Evolutionary conservation across 257 asterid species (phyloP).

Genomic region (Linaria vulgaris): DNA sequence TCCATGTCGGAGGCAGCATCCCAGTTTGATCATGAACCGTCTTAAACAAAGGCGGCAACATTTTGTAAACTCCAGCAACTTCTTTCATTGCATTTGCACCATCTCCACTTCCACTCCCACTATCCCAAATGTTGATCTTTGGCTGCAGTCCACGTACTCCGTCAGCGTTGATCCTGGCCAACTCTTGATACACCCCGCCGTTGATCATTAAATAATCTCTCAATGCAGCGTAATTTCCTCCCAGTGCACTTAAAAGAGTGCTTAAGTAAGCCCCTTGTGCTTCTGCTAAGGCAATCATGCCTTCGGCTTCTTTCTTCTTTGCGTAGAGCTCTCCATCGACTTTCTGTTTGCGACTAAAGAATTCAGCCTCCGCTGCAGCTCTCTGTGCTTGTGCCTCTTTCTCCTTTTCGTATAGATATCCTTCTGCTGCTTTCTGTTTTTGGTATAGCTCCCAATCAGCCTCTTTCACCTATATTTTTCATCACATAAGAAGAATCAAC

Average conservation of each 20-base stretch:
- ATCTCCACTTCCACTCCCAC: conserved; percentile 21
- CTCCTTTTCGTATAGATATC: conserved; percentile 51
- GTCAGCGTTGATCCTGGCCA: conserved; percentile 59
- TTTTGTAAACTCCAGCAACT: conserved; percentile 53
- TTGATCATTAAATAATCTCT: conserved; percentile 66
- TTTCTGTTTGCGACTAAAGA: conserved; percentile 40
- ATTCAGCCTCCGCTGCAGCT: conserved; percentile 52
- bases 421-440: conserved; percentile 63
- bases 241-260: conserved; percentile 46
- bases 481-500: too few species aligned
- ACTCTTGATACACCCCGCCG: conserved; percentile 53
- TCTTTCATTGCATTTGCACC: conserved; percentile 48
- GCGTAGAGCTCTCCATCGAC: conserved; percentile 58
- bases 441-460: conserved; percentile 70
- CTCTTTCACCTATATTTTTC: conserved; percentile 43
- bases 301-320: conserved; percentile 65
- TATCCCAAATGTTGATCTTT: conserved; percentile 67
- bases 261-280: conserved; percentile 59
- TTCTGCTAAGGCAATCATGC: conserved; percentile 52
- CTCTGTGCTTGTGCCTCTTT: conserved; percentile 53
- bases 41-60: conserved; percentile 60
- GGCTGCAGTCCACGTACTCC: conserved; percentile 65
- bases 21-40: conserved; percentile 75
- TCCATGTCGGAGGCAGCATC: conserved; percentile 66
- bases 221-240: conserved; percentile 52